phyloP scores from a whole-genome alignment of 176 grass and related monocot species.

The Aegilops bicornis region DNA sequence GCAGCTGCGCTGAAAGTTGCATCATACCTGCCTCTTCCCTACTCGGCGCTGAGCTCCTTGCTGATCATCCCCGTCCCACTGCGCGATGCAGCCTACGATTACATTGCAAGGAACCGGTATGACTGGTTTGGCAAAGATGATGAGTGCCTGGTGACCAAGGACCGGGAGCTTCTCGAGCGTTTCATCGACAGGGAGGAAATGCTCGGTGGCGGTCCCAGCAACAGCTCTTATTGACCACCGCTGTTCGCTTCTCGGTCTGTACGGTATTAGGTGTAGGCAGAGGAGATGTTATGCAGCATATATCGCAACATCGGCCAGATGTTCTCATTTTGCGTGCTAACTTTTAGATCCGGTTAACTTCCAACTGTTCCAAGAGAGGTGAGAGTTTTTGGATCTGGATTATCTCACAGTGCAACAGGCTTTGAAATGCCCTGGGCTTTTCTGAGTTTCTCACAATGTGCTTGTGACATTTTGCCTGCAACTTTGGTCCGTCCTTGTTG shows the following conservation, averaged over 20 bases:
- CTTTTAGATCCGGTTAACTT: not conserved
- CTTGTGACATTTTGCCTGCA: not conserved
- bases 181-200: slow-evolving; percentile 93
- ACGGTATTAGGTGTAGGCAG: not conserved
- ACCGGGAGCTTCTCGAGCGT: slow-evolving; percentile 79
- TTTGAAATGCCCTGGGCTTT: not conserved
- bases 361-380: not conserved
- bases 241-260: not conserved
- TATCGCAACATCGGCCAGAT: not conserved
- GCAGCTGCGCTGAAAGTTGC: slow-evolving; percentile 80
- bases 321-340: not conserved
- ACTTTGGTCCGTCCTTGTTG: not conserved
- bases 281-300: slow-evolving; percentile 13
- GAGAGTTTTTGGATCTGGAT: not conserved
- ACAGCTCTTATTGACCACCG: slow-evolving; percentile 46
- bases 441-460: not conserved
- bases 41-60: slow-evolving; percentile 65
- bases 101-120: slow-evolving; percentile 75
- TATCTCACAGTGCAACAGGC: not conserved
- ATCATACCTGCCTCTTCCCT: slow-evolving; percentile 89
- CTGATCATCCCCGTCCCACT: slow-evolving; percentile 57
- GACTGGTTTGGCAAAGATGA: slow-evolving; percentile 90
- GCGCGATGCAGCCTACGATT: slow-evolving; percentile 77
- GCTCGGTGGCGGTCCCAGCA: slow-evolving; percentile 40
- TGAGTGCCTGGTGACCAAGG: slow-evolving; percentile 65